phyloP scores from a whole-genome alignment of 1,284 basidiomycete genomes.

The Tilletia indica region DNA sequence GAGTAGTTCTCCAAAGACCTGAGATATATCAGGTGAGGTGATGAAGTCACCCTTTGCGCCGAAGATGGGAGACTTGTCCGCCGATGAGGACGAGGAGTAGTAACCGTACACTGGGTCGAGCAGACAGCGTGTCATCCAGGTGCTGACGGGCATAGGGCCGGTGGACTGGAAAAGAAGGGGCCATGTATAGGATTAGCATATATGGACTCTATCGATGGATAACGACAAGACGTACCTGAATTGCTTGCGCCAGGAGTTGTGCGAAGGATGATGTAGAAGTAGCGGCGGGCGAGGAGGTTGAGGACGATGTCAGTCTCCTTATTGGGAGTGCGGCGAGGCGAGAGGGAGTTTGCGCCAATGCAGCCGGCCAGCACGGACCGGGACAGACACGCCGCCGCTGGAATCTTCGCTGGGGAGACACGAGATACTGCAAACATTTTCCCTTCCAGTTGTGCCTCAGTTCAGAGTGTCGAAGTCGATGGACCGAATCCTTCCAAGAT shows the following conservation, averaged over 20 bases:
- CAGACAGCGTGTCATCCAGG: slow-evolving; percentile 53
- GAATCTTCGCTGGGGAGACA: too few relatives aligned
- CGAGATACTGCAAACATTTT: too few relatives aligned
- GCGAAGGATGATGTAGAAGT: neutral
- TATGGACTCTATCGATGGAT: neutral
- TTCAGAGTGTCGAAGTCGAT: too few relatives aligned
- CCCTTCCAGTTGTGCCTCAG: too few relatives aligned
- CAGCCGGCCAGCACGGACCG: too few relatives aligned
- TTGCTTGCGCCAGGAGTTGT: neutral
- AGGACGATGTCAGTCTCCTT: too few relatives aligned
- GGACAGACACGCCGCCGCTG: too few relatives aligned
- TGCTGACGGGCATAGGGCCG: slow-evolving; percentile 51
- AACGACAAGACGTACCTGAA: neutral
- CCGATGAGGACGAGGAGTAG: slow-evolving; percentile 30
- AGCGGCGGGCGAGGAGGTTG: too few relatives aligned
- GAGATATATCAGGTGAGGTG: slow-evolving; percentile 93
- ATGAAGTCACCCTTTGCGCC: slow-evolving; percentile 88
- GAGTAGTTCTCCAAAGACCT: slow-evolving; percentile 91
- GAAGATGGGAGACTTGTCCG: slow-evolving; percentile 65
- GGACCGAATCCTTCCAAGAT: too few relatives aligned
- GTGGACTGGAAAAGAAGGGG: slow-evolving; percentile 21
- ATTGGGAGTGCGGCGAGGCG: too few relatives aligned
- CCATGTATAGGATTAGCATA: neutral
- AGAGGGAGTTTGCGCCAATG: too few relatives aligned
- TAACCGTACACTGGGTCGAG: slow-evolving; percentile 53